Conservation (phyloP, 2,329 filamentous ascomycete genomes). For the Simplicillium sp. region DNA sequence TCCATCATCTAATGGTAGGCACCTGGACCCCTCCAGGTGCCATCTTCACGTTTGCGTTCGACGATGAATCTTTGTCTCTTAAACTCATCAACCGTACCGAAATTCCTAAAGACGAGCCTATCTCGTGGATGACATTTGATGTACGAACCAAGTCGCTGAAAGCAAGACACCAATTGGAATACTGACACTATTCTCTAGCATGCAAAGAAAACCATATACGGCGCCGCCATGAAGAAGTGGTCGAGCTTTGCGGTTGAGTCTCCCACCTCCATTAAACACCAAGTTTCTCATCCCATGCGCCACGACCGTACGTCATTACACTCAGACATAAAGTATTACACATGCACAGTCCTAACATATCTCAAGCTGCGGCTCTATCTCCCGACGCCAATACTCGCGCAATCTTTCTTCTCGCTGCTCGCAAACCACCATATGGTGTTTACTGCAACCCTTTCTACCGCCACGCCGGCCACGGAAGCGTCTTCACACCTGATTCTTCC, state of each 20-base stretch:
- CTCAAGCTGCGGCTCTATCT: constrained; percentile 54
- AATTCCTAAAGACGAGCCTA: constrained; percentile 75
- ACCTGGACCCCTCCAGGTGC: constrained; percentile 86
- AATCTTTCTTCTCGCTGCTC: constrained; percentile 77
- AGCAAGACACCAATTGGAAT: background rate
- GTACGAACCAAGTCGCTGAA: constrained; percentile 35
- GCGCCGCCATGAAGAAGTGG: constrained; percentile 91
- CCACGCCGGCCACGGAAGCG: constrained; percentile 71
- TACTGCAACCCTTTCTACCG: constrained; percentile 91
- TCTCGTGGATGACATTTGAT: constrained; percentile 90
- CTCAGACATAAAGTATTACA: background rate
- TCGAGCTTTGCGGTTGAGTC: constrained; percentile 69
- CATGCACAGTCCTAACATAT: constrained; percentile 6
- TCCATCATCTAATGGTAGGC: constrained; percentile 83
- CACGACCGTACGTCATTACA: constrained; percentile 61
- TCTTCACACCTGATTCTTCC: constrained; percentile 51
- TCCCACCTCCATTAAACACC: constrained; percentile 67
- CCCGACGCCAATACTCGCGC: constrained; percentile 72
- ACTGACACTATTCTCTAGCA: constrained; percentile 42
- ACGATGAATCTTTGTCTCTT: constrained; percentile 68
- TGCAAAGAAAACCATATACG: constrained; percentile 74
- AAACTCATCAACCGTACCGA: constrained; percentile 70
- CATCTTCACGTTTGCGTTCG: constrained; percentile 83
- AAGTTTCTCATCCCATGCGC: constrained; percentile 64
- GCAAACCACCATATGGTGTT: constrained; percentile 68